Conservation (phyloP, 192 early-diverging fungal genomes). For the Linnemannia schmuckeri region DNA sequence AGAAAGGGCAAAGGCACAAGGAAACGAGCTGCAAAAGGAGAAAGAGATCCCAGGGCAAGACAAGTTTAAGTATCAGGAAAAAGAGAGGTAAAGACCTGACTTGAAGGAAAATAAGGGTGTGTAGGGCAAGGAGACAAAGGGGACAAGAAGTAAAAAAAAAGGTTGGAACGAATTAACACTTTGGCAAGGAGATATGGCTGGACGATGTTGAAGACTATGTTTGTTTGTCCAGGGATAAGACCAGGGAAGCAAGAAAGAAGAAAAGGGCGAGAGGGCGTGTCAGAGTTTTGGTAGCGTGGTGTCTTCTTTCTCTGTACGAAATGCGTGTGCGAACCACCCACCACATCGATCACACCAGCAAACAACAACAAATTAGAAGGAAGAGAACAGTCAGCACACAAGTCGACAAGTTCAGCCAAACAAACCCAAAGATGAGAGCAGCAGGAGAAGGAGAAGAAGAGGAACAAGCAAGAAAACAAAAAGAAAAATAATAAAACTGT, state of each 20-base stretch:
- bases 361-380: neutral
- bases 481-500: neutral
- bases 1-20: neutral
- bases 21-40: neutral
- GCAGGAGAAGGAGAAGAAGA: neutral
- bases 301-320: neutral
- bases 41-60: no score
- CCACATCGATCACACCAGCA: neutral
- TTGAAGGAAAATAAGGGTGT: neutral
- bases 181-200: neutral
- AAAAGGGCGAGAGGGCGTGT: neutral
- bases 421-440: neutral
- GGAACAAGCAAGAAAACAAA: neutral
- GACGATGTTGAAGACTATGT: neutral
- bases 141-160: neutral
- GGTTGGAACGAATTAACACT: neutral
- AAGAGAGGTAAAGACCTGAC: neutral
- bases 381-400: neutral
- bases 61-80: no score
- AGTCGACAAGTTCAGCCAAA: neutral
- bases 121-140: neutral
- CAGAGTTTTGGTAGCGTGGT: neutral
- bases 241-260: neutral
- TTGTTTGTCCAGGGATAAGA: neutral
- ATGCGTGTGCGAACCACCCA: neutral